Evolutionary conservation across 306 rosid genomes (phyloP), one percentile per base, ranked within the genome.

Genomic region (Benincasa hispida): DNA sequence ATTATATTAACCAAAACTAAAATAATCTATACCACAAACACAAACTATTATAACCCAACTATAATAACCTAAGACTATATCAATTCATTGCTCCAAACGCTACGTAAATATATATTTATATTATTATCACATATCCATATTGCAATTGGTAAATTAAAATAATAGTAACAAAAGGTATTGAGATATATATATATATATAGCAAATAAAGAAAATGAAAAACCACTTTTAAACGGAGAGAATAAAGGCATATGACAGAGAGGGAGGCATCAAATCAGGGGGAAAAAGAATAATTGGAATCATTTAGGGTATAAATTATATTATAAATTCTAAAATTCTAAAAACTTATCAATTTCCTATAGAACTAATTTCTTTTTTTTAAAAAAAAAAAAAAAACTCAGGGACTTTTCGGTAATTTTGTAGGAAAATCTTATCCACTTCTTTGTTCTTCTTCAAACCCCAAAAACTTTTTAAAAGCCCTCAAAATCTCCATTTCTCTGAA

Each of bases 251-350:
- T 70, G 57, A 39, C 34, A 67, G 30, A 22, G 35, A 24, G 75
- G 75, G 53, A 66, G 55, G 75, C 75, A 70, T 70, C 75, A 70
- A 70, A 70, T 70, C 57, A 47, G 14, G 24, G 56, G 55, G 56
- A 15, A 70, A 70, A 47, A 47, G 76, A 70, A 70, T 70, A 45
- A 70, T 70, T 70, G 58, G 39, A 25, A 70, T 24, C 76, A 42
- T 70, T 47, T 70, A 39, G 39, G 24, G 51, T 41, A 39, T 39
- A 63, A 18, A 32, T 8, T 63, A 19, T 12, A 58, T 58, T 58
- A 58, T 30, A 62, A 32, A 62, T 62, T 65, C 45, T 14, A 9
- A 63, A 63, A 63, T 28, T 62, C 72, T 25, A 18, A 35, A 65
- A 65, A 34, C 15, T 34, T 19, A 17, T 65, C 48, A 65, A 65